Evolutionary conservation across 495 filamentous ascomycete species (phyloP).

Genomic region (Trypethelium eluteriae): DNA sequence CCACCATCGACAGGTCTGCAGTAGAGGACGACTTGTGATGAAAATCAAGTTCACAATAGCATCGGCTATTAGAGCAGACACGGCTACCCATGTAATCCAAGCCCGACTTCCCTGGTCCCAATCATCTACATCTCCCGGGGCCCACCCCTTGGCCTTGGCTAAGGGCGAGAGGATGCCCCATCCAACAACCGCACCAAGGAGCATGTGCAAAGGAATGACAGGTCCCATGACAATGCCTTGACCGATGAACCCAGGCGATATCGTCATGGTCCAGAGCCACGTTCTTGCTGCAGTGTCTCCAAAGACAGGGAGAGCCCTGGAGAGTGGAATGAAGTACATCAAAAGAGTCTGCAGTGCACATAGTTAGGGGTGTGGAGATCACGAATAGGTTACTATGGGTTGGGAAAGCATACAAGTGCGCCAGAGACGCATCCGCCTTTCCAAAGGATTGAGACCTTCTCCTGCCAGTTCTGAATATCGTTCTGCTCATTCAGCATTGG

Average conservation of each 20-base stretch:
- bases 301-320: not conserved
- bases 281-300: not conserved
- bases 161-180: not conserved
- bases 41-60: not conserved
- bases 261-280: not conserved
- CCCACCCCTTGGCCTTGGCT: not conserved
- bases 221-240: not conserved
- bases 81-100: not conserved
- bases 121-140: not conserved
- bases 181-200: not conserved
- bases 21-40: no score
- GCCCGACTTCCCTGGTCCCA: not conserved
- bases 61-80: not conserved
- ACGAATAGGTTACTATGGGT: not conserved
- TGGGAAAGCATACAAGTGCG: not conserved
- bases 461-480: no score
- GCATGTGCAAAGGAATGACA: not conserved
- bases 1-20: no score
- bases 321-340: not conserved
- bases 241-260: not conserved
- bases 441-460: no score
- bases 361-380: not conserved
- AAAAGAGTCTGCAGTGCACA: not conserved
- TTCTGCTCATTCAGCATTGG: no score
- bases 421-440: no score